phyloP scores from a whole-genome alignment of 805 yeast species.

The Lachancea fermentati region DNA sequence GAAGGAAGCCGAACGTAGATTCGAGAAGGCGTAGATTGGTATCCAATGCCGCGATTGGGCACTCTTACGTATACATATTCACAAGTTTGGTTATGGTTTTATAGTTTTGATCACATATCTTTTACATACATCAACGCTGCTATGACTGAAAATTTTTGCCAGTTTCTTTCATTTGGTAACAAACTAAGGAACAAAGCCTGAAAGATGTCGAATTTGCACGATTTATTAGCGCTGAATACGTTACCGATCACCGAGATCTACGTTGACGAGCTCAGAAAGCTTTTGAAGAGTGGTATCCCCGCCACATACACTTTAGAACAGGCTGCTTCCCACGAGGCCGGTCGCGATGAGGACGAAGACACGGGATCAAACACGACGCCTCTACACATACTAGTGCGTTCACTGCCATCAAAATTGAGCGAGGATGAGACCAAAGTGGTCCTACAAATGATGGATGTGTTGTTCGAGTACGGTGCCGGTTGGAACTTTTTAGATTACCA shows the following conservation, averaged over 20 bases:
- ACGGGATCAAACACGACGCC: slow-evolving; percentile 66
- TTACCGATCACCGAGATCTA: slow-evolving; percentile 50
- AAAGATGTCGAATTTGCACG: slow-evolving; percentile 70
- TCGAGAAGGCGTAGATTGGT: slow-evolving; percentile 21
- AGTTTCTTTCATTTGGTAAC: too few relatives aligned
- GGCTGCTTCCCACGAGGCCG: slow-evolving; percentile 51
- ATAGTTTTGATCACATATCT: background rate
- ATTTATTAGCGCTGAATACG: slow-evolving; percentile 44
- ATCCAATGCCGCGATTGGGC: background rate
- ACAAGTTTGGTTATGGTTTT: background rate
- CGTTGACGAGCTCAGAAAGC: slow-evolving; percentile 40
- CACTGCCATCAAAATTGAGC: slow-evolving; percentile 35
- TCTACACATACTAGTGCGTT: slow-evolving; percentile 59
- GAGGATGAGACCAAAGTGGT: slow-evolving; percentile 43
- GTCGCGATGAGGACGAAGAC: slow-evolving; percentile 29
- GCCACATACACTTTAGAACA: slow-evolving; percentile 80
- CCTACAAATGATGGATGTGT: slow-evolving; percentile 49
- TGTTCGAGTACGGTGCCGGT: slow-evolving; percentile 85
- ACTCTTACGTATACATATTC: background rate
- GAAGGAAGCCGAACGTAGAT: slow-evolving; percentile 82
- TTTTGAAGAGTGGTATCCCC: slow-evolving; percentile 63
- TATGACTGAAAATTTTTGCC: slow-evolving; percentile 1
- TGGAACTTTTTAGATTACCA: slow-evolving; percentile 77
- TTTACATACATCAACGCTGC: slow-evolving; percentile 1
- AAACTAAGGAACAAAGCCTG: background rate